Conservation (phyloP, 2,329 filamentous ascomycete genomes). For the Cladosporium sp. region DNA sequence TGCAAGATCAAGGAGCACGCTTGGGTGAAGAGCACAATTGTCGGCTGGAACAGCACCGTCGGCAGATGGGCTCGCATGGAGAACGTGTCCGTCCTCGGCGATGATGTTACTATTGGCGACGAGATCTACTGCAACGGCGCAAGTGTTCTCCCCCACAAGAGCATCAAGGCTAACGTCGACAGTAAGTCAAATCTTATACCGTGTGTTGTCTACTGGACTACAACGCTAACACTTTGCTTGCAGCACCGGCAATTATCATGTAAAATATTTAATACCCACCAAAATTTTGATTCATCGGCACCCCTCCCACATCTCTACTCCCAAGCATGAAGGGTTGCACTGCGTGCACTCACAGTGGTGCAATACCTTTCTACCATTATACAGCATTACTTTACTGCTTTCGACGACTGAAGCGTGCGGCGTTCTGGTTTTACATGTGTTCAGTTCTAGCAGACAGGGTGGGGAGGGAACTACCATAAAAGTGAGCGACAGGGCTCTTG, state of each 20-base stretch:
- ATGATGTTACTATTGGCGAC: constrained; percentile 95
- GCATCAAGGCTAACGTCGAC: constrained; percentile 97
- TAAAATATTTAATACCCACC: constrained; percentile 4
- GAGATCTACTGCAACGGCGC: constrained; percentile 95
- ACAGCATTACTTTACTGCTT: constrained; percentile 5
- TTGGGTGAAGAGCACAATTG: constrained; percentile 98
- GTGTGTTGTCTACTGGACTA: neutral
- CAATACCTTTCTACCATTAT: neutral
- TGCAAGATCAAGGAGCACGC: constrained; percentile 98
- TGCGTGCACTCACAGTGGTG: neutral
- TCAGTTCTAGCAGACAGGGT: constrained; percentile 1
- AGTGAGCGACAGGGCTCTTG: neutral
- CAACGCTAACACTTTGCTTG: neutral
- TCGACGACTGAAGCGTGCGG: constrained; percentile 1
- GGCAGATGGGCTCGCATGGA: constrained; percentile 94
- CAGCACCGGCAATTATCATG: constrained; percentile 19
- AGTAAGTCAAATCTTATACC: constrained; percentile 42
- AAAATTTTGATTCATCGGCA: neutral
- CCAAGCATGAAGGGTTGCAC: constrained; percentile 3
- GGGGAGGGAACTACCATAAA: neutral
- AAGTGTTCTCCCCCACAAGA: constrained; percentile 94
- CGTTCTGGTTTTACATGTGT: constrained; percentile 3
- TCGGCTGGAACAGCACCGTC: constrained; percentile 96
- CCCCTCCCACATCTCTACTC: constrained; percentile 5
- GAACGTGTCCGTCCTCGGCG: constrained; percentile 95